A percentile compares a stretch with the other conserved stretches of the same genome.
Conservation (phyloP, 768 basidiomycete species). For the Favolaschia claudopus region DNA sequence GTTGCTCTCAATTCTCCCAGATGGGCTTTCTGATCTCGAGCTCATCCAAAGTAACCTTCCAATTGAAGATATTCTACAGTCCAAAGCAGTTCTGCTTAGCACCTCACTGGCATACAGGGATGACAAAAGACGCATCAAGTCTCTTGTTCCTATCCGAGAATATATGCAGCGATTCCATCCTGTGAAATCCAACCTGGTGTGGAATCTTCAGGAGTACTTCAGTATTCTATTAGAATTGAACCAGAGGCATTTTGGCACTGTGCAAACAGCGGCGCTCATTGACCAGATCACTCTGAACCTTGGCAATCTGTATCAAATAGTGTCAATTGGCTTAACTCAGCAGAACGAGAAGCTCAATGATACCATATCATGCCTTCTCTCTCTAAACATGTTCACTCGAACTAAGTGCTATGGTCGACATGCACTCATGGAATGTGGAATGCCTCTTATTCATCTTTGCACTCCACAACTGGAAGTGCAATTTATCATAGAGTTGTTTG, state of each 20-base stretch:
- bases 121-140: no score
- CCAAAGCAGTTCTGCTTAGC: not conserved
- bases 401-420: not conserved
- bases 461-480: not conserved
- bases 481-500: not conserved
- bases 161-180: no score
- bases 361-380: not conserved
- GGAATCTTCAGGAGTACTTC: not conserved
- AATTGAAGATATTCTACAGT: not conserved
- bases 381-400: not conserved
- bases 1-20: slow-evolving; percentile 4
- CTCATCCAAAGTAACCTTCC: not conserved
- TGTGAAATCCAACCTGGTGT: not conserved
- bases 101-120: slow-evolving; percentile 3
- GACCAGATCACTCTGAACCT: not conserved
- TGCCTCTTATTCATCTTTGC: not conserved
- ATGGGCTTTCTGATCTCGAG: slow-evolving; percentile 1
- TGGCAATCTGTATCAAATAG: not conserved
- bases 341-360: not conserved
- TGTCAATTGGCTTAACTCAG: not conserved
- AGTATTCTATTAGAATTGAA: not conserved
- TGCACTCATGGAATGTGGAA: not conserved
- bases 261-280: not conserved
- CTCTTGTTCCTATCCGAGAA: no score
- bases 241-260: not conserved